Evolutionary conservation across 1,284 basidiomycete genomes (phyloP), one percentile per base, ranked within the genome.

Genomic region (Puccinia coronata): DNA sequence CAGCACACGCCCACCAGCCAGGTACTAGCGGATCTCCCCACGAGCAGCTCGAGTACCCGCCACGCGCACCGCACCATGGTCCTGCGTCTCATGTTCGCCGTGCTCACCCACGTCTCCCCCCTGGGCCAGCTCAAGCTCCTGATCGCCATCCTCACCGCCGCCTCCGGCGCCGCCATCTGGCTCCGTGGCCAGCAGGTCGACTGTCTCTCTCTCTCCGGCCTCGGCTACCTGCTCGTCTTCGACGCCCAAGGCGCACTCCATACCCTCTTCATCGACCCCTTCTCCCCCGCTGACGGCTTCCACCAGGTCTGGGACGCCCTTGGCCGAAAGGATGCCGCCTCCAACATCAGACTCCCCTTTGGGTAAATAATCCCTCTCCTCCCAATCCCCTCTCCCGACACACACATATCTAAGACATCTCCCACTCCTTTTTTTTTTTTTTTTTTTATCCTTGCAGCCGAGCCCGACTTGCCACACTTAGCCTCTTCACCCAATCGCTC

Each of bases 161-260:
- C 87, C 0, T 84, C 90, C 2, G 90, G 90, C 0, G 88, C 88
- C 0, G 86, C 86, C 5, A 84, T 98, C 14, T 99, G 96, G 96
- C 91, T 96, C 1, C 89, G 89, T n/a, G 96, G 95, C 0, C 96
- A 98, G 86, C 91, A 92, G 82, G 90, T 90, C 39, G 96, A 96
- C 23, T 95, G 94, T 71, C 88, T 98, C 36, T 89, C 92, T 1
- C 91, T 93, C 80, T 96, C 95, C 0, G 96, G 94, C 0, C 87
- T 98, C 20, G 96, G 96, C 0, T 99, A 98, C 86, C 92, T 97
- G 89, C 91, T 97, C 41, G 95, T 98, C 0, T 99, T 98, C 85
- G 96, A 99, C 86, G 90, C 82, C 51, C 36, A 41, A 8, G 61
- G 75, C 53, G 84, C 1, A 25, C 84, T 31, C 83, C 94, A 0